Conservation (phyloP, 495 filamentous ascomycete species). For the Pseudomonodictys pantanalensis region DNA sequence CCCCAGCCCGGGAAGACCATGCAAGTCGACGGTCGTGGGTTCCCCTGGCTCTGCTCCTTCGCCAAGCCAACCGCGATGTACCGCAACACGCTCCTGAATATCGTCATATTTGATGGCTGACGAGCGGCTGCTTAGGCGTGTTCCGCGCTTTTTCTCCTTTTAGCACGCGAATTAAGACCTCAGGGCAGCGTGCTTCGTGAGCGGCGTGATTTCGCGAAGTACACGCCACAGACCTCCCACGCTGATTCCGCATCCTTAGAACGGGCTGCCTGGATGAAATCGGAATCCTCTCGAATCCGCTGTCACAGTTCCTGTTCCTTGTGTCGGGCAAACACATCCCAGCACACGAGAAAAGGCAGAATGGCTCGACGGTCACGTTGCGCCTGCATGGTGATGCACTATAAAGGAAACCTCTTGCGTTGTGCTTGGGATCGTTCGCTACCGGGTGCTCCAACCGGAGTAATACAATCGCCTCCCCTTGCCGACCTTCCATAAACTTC, state of each 20-base stretch:
- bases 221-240: not conserved
- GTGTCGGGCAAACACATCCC: slow-evolving; percentile 4
- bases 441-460: slow-evolving; percentile 24
- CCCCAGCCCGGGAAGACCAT: slow-evolving; percentile 5
- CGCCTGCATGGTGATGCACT: slow-evolving; percentile 27
- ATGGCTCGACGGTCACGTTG: slow-evolving; percentile 6
- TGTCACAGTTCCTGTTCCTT: not conserved
- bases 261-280: no score
- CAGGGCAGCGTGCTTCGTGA: slow-evolving; percentile 1
- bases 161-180: slow-evolving; percentile 22
- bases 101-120: slow-evolving; percentile 19
- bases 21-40: slow-evolving; percentile 3
- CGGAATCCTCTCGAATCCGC: not conserved
- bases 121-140: slow-evolving; percentile 12
- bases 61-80: slow-evolving; percentile 6
- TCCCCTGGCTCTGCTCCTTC: slow-evolving; percentile 9
- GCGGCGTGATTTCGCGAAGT: not conserved
- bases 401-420: slow-evolving; percentile 26
- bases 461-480: slow-evolving; percentile 19
- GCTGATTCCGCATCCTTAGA: no score
- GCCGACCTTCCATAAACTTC: not conserved
- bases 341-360: not conserved
- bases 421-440: slow-evolving; percentile 17
- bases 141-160: slow-evolving; percentile 24
- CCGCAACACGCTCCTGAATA: slow-evolving; percentile 29